phyloP scores from a whole-genome alignment of 2,329 filamentous ascomycete genomes.

The Ophiostoma pallidulum region DNA sequence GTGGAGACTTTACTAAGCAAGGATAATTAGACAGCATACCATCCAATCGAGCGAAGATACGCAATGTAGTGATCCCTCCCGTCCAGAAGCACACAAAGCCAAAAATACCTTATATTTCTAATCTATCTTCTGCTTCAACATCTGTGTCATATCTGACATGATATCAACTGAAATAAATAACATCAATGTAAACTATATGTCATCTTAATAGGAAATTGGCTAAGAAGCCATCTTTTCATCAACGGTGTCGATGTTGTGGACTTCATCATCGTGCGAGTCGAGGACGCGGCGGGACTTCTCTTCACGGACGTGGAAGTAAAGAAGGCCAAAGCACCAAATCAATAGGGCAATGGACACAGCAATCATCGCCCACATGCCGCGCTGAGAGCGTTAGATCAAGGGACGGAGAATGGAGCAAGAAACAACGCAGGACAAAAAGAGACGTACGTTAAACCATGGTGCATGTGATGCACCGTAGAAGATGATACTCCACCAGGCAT shows the following conservation, averaged over 20 bases:
- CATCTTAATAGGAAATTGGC: too few relatives aligned
- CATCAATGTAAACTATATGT: too few relatives aligned
- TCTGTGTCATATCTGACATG: too few relatives aligned
- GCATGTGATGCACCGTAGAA: slow-evolving; percentile 61
- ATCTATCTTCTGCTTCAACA: too few relatives aligned
- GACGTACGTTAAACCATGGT: slow-evolving; percentile 52
- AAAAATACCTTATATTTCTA: too few relatives aligned
- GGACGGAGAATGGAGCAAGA: background rate
- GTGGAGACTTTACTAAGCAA: too few relatives aligned
- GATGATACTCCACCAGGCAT: slow-evolving; percentile 64
- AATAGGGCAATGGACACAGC: slow-evolving; percentile 49
- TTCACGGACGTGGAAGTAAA: slow-evolving; percentile 30
- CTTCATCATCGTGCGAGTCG: background rate
- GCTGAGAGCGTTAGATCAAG: slow-evolving; percentile 24
- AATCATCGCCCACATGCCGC: slow-evolving; percentile 69
- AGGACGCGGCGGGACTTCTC: slow-evolving; percentile 6
- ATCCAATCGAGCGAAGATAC: too few relatives aligned
- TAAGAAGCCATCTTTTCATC: background rate
- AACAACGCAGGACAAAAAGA: slow-evolving; percentile 3
- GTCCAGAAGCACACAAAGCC: too few relatives aligned
- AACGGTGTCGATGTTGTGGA: background rate
- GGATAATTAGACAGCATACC: too few relatives aligned
- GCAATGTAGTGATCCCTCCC: too few relatives aligned
- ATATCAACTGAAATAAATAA: too few relatives aligned
- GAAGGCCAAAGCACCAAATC: slow-evolving; percentile 48